Evolutionary conservation across 2,329 filamentous ascomycete genomes (phyloP), one percentile per base, ranked within the genome.

Genomic region (Sporothrix variecibatus): DNA sequence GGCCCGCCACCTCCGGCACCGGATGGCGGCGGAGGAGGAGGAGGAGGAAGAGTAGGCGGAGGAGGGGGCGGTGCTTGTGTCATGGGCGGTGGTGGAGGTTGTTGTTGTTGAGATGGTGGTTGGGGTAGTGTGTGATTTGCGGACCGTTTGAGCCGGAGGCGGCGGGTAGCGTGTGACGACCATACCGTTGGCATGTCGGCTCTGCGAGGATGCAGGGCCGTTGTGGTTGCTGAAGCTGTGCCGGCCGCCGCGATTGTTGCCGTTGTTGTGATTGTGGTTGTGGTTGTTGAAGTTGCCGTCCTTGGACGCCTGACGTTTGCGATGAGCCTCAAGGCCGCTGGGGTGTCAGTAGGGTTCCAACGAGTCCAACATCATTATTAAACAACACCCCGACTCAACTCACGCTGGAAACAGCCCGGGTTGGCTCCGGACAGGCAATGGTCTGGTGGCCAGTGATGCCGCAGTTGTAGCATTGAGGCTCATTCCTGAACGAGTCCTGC

Each of bases 381-480:
- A 34, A 23, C 12, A 31, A 8, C 26, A 15, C 53, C 43, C 4
- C 15, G 34, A 34, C 43, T 20, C 43, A n/a, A 85, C 87, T 86
- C 84, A 89, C 87, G 84, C 85, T 76, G 85, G 85, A 64, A 64
- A 84, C 83, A 76, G 81, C 79, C 75, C 86, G 81, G 31, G 85
- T 86, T 28, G 85, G 83, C 75, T 87, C 84, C 8, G 86, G 87
- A 78, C 87, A 89, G 69, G 86, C 86, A 71, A 88, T 81, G 15
- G 86, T 82, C 82, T 86, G 88, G 78, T 89, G 87, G 3, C 85
- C 85, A 40, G 81, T 80, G 67, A 80, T 79, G 71, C 86, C 86
- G 77, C 87, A 89, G 78, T 88, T 89, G 79, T 88, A 88, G 79
- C 87, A 89, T 76, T 83, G 77, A 8, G 81, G 80, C 72, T 82